A percentile compares a stretch with the other conserved stretches of the same genome.
Conservation (phyloP, 306 rosid species). For the Rosa persica region DNA sequence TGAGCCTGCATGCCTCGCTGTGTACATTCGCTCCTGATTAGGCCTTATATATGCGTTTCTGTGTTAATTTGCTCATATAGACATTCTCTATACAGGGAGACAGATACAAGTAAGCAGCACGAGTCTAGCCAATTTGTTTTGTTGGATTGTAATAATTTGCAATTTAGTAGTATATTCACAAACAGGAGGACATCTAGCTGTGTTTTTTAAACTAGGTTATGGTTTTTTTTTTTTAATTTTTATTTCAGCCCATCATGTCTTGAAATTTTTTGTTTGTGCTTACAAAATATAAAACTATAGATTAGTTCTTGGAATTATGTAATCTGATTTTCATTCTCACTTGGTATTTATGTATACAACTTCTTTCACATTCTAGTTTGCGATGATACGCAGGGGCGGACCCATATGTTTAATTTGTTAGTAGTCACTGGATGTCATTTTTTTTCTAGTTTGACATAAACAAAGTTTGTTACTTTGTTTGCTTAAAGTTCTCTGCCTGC, state of each 20-base stretch:
- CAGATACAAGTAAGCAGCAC: neutral
- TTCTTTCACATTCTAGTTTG: neutral
- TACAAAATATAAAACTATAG: neutral
- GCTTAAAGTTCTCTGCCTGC: neutral
- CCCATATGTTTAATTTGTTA: neutral
- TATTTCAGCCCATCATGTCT: neutral
- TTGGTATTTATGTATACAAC: neutral
- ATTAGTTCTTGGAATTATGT: neutral
- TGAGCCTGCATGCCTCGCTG: neutral
- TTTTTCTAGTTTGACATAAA: neutral
- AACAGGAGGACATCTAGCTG: conserved; percentile 6
- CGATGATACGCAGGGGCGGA: neutral
- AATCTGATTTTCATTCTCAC: conserved; percentile 1
- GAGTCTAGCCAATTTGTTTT: neutral
- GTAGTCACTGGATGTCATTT: neutral
- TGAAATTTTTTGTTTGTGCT: neutral
- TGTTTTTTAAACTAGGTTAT: neutral
- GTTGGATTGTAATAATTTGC: neutral
- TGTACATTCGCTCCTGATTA: neutral
- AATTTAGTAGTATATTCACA: neutral
- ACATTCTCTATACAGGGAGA: neutral
- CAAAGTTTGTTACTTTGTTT: neutral
- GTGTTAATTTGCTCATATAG: neutral
- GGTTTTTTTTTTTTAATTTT: neutral
- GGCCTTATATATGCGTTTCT: neutral